Evolutionary conservation across 2,329 filamentous ascomycete species (phyloP), one percentile per base, ranked within the genome.

Genomic region (Xylariaceae sp.): DNA sequence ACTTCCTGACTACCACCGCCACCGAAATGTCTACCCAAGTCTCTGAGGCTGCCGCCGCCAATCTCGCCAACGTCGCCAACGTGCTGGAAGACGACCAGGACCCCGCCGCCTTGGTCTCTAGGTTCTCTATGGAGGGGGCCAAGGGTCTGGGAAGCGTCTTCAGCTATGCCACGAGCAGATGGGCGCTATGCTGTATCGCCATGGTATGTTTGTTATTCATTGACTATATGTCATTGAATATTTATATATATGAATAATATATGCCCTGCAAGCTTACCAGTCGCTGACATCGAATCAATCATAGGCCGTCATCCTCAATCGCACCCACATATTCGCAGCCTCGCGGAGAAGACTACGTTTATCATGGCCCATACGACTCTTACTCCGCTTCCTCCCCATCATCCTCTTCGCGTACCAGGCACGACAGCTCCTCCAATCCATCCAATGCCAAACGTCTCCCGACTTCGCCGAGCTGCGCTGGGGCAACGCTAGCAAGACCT

Each of bases 271-370:
- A 32, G 42, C 29, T 40, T 41, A 21, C 54, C 29, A 9, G n/a
- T 47, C 45, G 43, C 60, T 66, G 52, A 63, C 57, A 19, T 52
- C 29, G 12, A 16, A 37, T 3, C 12, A 37, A 41, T 26, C 49
- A 20, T 58, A 88, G 84, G 91, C 91, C 20, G 84, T 98, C 56
- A 77, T 97, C 55, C 79, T 98, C 20, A 98, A 98, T 71, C 86
- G 95, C 54, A 96, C 95, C 6, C 88, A 93, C 56, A 95, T 98
- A 65, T 98, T 96, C 73, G 93, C 92, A 42, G 93, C 93, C 0
- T 93, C 91, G 14, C 83, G 95, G 59, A 84, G 93, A 50, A 86
- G 90, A 50, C 79, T 97, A n/a, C 82, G 83, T 9, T 79, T 98
- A 2, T 82, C 83, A 52, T 93, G 90, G 86, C 82, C 86, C 37